Percentiles rank a stretch among this genome's conserved stretches.
These are phyloP conservation scores for Pestalotiopsis sp. DNA, from an alignment of 2,329 filamentous ascomycete genomes.

Conservation along the genomic window DNA sequence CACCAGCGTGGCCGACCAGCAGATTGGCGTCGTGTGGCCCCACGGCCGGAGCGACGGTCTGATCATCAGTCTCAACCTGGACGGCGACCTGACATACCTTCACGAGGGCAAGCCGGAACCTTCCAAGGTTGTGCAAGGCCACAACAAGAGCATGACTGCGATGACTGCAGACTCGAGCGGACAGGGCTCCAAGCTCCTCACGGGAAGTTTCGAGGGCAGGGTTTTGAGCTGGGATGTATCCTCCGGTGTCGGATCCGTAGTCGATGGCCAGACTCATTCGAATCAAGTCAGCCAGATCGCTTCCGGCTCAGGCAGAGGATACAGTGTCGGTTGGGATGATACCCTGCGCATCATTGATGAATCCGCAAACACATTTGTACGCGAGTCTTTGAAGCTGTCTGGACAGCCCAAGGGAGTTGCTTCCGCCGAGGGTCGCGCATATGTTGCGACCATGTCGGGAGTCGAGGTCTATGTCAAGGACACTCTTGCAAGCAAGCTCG, in stretches of 20 bases:
- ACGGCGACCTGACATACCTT: constrained; percentile 89
- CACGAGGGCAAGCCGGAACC: constrained; percentile 70
- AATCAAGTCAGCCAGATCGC: constrained; percentile 83
- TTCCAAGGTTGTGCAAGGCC: constrained; percentile 74
- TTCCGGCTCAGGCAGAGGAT: constrained; percentile 62
- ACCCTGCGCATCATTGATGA: constrained; percentile 78
- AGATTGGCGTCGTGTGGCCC: constrained; percentile 92
- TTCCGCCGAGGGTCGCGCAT: constrained; percentile 39
- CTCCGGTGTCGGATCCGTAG: constrained; percentile 65
- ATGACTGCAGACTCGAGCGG: constrained; percentile 57
- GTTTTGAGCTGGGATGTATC: constrained; percentile 81
- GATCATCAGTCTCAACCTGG: constrained; percentile 85
- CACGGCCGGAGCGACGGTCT: constrained; percentile 78
- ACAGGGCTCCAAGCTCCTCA: constrained; percentile 70
- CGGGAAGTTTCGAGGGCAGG: constrained; percentile 89
- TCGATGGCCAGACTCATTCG: constrained; percentile 80
- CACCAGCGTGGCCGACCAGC: constrained; percentile 77
- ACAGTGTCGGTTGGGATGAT: constrained; percentile 93
- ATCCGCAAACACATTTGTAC: constrained; percentile 72
- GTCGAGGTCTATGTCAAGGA: constrained; percentile 60
- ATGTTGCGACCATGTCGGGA: constrained; percentile 53
- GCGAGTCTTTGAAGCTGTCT: constrained; percentile 64
- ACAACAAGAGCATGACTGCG: constrained; percentile 88
- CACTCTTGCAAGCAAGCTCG: constrained; percentile 57
- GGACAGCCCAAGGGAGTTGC: constrained; percentile 69